Conservation (phyloP, 495 filamentous ascomycete genomes). For the Tuber indicum region DNA sequence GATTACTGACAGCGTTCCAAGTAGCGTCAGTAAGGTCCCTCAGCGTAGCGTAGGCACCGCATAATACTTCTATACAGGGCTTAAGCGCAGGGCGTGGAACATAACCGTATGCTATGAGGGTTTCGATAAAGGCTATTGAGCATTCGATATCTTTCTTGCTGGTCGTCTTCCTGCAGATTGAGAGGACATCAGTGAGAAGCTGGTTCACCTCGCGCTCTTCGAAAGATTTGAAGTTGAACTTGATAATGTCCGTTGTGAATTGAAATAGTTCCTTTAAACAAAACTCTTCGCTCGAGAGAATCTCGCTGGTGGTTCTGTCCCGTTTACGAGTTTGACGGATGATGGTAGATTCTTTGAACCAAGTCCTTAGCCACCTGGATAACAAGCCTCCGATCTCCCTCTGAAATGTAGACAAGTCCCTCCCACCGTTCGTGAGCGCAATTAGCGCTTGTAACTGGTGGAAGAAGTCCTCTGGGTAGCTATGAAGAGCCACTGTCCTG, state of each 20-base stretch:
- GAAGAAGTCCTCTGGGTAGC: conserved; percentile 55
- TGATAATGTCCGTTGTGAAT: conserved; percentile 72
- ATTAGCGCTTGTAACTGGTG: conserved; percentile 58
- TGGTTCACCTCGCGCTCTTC: conserved; percentile 58
- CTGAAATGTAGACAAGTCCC: conserved; percentile 59
- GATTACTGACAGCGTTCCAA: conserved; percentile 67
- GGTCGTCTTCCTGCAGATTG: conserved; percentile 69
- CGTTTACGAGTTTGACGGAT: conserved; percentile 46
- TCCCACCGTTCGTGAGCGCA: conserved; percentile 57
- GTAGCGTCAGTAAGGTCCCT: conserved; percentile 61
- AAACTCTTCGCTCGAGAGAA: conserved; percentile 54
- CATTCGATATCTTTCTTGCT: conserved; percentile 66
- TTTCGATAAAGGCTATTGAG: conserved; percentile 69
- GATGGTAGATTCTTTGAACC: conserved; percentile 51
- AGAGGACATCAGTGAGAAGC: conserved; percentile 62
- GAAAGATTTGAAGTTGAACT: conserved; percentile 72
- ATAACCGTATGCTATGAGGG: conserved; percentile 69
- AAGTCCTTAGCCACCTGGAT: conserved; percentile 52
- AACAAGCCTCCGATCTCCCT: conserved; percentile 56
- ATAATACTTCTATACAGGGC: conserved; percentile 69
- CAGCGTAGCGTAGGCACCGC: conserved; percentile 72
- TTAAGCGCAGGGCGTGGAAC: conserved; percentile 63
- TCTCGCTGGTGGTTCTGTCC: conserved; percentile 21
- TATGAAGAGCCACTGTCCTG: conserved; percentile 50
- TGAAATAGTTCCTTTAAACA: conserved; percentile 63